Evolutionary conservation across 192 early-diverging fungal genomes (phyloP).

Genomic region (Mycoemilia scoparia): DNA sequence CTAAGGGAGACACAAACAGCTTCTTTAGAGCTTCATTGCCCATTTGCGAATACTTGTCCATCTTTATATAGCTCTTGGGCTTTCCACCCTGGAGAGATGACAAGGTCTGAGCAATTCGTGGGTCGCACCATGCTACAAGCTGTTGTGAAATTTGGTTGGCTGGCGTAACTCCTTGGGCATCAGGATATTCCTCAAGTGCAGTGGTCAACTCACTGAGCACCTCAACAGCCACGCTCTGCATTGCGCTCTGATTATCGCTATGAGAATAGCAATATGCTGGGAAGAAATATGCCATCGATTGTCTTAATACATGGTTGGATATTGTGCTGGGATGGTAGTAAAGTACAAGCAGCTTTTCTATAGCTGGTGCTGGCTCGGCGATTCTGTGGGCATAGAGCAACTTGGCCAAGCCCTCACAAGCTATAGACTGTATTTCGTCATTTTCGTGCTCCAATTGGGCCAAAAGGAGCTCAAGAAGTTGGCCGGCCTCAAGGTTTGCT

Average conservation of each 20-base stretch:
- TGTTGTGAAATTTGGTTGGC: conserved; percentile 47
- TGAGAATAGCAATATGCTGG: conserved; percentile 67
- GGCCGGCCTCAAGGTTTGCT: conserved; percentile 13
- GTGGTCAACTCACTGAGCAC: conserved; percentile 14
- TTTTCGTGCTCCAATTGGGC: conserved; percentile 37
- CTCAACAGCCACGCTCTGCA: conserved; percentile 36
- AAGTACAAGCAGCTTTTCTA: conserved; percentile 56
- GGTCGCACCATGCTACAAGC: conserved; percentile 61
- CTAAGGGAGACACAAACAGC: conserved; percentile 23
- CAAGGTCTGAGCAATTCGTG: conserved; percentile 39
- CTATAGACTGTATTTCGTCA: conserved; percentile 43
- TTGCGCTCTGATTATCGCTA: conserved; percentile 42
- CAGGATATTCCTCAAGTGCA: conserved; percentile 12
- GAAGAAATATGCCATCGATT: conserved; percentile 82
- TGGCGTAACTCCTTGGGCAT: conserved; percentile 11
- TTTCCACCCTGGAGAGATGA: conserved; percentile 7
- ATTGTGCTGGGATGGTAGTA: conserved; percentile 64
- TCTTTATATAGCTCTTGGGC: conserved; percentile 5
- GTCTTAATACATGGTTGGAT: conserved; percentile 47
- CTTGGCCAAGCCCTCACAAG: conserved; percentile 60
- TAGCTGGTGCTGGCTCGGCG: conserved; percentile 18
- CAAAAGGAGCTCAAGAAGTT: conserved; percentile 30
- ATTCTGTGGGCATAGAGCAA: conserved; percentile 39
- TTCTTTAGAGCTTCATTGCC: conserved; percentile 46
- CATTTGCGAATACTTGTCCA: conserved; percentile 22